Evolutionary conservation across 768 basidiomycete genomes (phyloP).

Genomic region (Boletales sp.): DNA sequence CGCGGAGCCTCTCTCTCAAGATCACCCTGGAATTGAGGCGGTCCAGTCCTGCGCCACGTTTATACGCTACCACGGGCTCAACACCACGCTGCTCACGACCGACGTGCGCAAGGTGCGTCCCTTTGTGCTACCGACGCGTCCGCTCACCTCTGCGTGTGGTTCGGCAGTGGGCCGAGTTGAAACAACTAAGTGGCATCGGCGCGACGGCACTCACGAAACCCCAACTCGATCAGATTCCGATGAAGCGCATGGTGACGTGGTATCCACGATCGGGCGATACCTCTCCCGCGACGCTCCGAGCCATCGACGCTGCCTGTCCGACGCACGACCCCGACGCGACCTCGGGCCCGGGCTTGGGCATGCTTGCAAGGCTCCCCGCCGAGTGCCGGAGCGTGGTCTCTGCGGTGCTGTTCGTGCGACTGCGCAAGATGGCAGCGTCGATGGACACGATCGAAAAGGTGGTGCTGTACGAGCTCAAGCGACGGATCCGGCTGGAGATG

Average conservation of each 20-base stretch:
- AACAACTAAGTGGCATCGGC: slow-evolving; percentile 39
- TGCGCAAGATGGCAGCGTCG: slow-evolving; percentile 31
- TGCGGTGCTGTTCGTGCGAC: slow-evolving; percentile 31
- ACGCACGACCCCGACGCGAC: no score
- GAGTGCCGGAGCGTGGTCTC: slow-evolving; percentile 33
- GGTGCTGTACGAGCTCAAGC: slow-evolving; percentile 32
- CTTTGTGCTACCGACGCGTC: no score
- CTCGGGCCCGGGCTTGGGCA: no score
- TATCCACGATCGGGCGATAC: slow-evolving; percentile 20
- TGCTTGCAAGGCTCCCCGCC: slow-evolving; percentile 27
- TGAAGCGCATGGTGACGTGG: slow-evolving; percentile 31
- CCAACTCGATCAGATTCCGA: slow-evolving; percentile 35
- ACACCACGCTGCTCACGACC: slow-evolving; percentile 39
- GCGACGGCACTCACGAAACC: slow-evolving; percentile 40
- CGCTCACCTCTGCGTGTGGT: no score
- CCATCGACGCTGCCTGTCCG: slow-evolving; percentile 25
- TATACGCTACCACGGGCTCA: slow-evolving; percentile 38
- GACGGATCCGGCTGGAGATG: slow-evolving; percentile 28
- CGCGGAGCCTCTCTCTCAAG: neutral
- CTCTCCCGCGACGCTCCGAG: slow-evolving; percentile 31
- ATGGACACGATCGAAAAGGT: slow-evolving; percentile 40
- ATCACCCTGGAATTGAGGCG: slow-evolving; percentile 43
- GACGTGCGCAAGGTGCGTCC: slow-evolving; percentile 38
- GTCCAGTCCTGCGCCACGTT: slow-evolving; percentile 46
- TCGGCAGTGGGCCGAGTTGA: slow-evolving; percentile 40